Percentiles rank a stretch among this genome's conserved stretches.
Conservation (phyloP, 164 flowering plant species). For the Piper betle region DNA sequence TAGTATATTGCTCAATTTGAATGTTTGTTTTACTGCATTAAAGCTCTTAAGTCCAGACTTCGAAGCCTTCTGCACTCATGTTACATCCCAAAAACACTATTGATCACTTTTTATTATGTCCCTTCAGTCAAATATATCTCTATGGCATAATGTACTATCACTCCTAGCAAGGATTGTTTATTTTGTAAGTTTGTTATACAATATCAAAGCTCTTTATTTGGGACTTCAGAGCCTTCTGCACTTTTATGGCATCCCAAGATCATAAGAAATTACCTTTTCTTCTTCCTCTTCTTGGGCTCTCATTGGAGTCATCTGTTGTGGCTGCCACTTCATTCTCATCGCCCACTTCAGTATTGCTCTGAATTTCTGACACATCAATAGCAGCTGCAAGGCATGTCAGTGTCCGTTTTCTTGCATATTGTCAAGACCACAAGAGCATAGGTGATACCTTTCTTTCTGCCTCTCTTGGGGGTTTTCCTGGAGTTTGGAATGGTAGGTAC, state of each 20-base stretch:
- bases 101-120: too few species aligned
- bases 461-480: conserved; percentile 17
- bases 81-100: too few species aligned
- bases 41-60: too few species aligned
- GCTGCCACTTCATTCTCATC: not conserved
- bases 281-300: not conserved
- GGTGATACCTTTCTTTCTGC: conserved; percentile 38
- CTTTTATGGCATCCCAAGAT: not conserved
- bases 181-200: not conserved
- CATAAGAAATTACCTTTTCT: not conserved
- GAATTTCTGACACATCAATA: not conserved
- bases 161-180: not conserved
- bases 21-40: too few species aligned
- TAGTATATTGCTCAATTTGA: too few species aligned
- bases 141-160: not conserved
- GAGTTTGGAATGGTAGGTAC: conserved; percentile 9
- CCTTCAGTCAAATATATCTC: not conserved
- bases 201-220: not conserved
- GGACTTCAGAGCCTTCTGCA: not conserved
- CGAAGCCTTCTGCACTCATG: too few species aligned
- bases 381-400: not conserved
- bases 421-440: too few species aligned
- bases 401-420: not conserved
- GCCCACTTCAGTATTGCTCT: not conserved
- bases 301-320: not conserved